phyloP scores from a whole-genome alignment of 257 asterid genomes.

The Nicotiana tabacum region DNA sequence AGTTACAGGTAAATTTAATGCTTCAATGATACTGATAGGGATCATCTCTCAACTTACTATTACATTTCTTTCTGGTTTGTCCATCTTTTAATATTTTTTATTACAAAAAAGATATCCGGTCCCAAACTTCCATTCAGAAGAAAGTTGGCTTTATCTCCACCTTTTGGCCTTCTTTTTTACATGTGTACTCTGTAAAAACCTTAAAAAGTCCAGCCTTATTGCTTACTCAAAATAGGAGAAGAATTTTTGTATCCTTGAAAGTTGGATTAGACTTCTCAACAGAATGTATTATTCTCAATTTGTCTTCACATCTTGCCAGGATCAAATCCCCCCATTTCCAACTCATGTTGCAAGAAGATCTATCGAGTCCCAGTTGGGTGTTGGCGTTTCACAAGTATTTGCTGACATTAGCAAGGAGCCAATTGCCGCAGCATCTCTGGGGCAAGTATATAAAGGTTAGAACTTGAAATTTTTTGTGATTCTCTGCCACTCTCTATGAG shows the following conservation, averaged over 20 bases:
- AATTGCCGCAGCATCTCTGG: constrained; percentile 94
- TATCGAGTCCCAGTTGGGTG: constrained; percentile 82
- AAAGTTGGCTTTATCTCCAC: not conserved
- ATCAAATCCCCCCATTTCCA: constrained; percentile 96
- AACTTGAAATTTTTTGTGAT: not conserved
- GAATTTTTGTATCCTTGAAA: not conserved
- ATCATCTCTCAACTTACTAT: not conserved
- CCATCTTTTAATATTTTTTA: constrained; percentile 6
- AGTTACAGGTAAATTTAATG: constrained; percentile 61
- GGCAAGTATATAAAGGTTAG: constrained; percentile 97
- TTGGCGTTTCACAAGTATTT: constrained; percentile 71
- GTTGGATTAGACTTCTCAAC: constrained; percentile 9
- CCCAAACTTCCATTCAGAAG: not conserved
- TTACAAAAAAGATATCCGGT: not conserved
- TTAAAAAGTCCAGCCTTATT: not conserved
- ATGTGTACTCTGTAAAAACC: not conserved
- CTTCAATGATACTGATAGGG: not conserved
- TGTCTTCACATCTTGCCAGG: constrained; percentile 42
- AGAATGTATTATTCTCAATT: constrained; percentile 14
- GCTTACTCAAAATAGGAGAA: not conserved
- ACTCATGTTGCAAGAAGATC: constrained; percentile 72
- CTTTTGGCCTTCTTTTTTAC: not conserved
- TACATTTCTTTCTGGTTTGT: not conserved
- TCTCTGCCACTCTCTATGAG: not conserved
- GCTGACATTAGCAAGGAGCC: constrained; percentile 93